A percentile compares a stretch with the other conserved stretches of the same genome.
Conservation (phyloP, 106 monocot genomes). For the Dendrobium catenatum region DNA sequence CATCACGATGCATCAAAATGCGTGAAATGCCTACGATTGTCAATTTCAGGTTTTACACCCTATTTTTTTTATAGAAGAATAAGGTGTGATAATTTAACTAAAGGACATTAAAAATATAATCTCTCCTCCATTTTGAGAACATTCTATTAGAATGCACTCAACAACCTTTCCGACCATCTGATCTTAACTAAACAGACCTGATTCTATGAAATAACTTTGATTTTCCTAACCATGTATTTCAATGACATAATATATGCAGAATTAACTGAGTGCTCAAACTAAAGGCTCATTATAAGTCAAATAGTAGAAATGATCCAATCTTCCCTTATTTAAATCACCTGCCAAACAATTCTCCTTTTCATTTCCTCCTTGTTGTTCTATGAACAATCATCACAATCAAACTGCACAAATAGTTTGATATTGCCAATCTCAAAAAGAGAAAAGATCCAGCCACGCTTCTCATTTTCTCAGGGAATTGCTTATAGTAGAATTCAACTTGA, state of each 20-base stretch:
- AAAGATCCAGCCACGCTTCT: slow-evolving; percentile 40
- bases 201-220: no score
- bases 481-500: slow-evolving; percentile 59
- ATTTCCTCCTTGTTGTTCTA: slow-evolving; percentile 8
- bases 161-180: no score
- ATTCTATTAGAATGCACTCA: no score
- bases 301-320: slow-evolving; percentile 42
- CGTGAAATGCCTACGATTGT: no score
- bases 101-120: no score
- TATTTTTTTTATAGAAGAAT: no score
- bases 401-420: slow-evolving; percentile 34
- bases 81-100: no score
- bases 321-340: slow-evolving; percentile 40
- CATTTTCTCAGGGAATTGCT: slow-evolving; percentile 77
- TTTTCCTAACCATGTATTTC: neutral
- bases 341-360: slow-evolving; percentile 36
- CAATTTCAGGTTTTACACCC: no score
- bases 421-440: slow-evolving; percentile 15
- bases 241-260: no score
- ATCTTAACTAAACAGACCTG: no score
- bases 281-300: slow-evolving; percentile 5
- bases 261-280: neutral
- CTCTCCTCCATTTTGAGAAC: no score
- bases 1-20: no score
- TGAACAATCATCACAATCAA: slow-evolving; percentile 32